Evolutionary conservation across 352 stramenopile genomes (phyloP).

Genomic region (Globisporangium nodosum): DNA sequence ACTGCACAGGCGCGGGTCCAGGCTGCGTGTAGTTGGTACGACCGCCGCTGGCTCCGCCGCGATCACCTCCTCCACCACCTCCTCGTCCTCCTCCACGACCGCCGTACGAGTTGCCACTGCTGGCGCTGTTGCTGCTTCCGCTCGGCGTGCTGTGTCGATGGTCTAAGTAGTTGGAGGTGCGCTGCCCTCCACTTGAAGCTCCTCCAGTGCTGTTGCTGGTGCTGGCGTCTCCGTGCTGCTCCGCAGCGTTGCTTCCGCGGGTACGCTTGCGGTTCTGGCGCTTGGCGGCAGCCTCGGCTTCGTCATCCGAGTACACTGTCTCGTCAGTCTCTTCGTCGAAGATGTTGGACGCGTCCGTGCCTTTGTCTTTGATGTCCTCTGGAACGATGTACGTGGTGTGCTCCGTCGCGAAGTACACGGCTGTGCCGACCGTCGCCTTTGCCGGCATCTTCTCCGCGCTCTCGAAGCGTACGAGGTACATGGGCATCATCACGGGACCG

Average conservation of each 20-base stretch:
- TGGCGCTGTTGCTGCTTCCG: slow-evolving; percentile 4
- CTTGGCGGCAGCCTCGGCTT: slow-evolving; percentile 70
- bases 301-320: slow-evolving; percentile 75
- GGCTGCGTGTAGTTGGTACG: slow-evolving; percentile 11
- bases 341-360: slow-evolving; percentile 81
- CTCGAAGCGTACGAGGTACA: slow-evolving; percentile 85
- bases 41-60: slow-evolving; percentile 9
- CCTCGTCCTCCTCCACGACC: slow-evolving; percentile 17
- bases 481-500: slow-evolving; percentile 76
- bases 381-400: slow-evolving; percentile 79
- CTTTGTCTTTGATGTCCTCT: slow-evolving; percentile 74
- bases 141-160: slow-evolving; percentile 5
- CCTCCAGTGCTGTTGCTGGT: neutral
- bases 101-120: slow-evolving; percentile 3
- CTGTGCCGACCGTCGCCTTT: slow-evolving; percentile 28
- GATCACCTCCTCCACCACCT: slow-evolving; percentile 9
- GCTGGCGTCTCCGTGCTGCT: neutral
- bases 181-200: neutral
- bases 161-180: slow-evolving; percentile 2
- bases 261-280: slow-evolving; percentile 64
- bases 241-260: slow-evolving; percentile 19
- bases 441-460: slow-evolving; percentile 57
- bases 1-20: slow-evolving; percentile 8
- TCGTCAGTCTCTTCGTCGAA: slow-evolving; percentile 85
- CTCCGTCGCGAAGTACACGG: slow-evolving; percentile 70